These are phyloP conservation scores for Rhodamnia argentea DNA, from an alignment of 345 rosid species.

Conservation along the genomic window DNA sequence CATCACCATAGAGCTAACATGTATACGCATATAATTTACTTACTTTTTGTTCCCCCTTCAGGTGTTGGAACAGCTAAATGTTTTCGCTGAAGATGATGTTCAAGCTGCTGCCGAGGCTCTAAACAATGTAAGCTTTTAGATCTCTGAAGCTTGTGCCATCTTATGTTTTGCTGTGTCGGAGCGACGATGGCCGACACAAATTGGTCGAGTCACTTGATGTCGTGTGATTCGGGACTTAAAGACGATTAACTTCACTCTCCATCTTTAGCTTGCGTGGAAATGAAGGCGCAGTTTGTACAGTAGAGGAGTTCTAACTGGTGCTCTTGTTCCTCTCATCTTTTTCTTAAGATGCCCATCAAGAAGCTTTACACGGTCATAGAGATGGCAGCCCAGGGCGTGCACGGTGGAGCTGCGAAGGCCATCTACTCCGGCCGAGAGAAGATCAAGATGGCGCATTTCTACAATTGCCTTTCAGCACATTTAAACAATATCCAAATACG, in stretches of 20 bases:
- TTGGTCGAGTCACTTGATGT: background rate
- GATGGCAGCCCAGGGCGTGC: slow-evolving; percentile 92
- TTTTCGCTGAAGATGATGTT: slow-evolving; percentile 63
- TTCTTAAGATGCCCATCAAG: slow-evolving; percentile 60
- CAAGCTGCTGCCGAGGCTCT: slow-evolving; percentile 73
- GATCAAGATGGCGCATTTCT: slow-evolving; percentile 60
- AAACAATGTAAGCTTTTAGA: slow-evolving; percentile 45
- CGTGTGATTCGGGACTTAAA: background rate
- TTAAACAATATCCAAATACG: too few relatives aligned
- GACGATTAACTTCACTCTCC: background rate
- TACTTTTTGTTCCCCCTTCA: background rate
- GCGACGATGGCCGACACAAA: background rate
- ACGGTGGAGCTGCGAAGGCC: slow-evolving; percentile 71
- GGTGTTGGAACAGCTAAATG: slow-evolving; percentile 70
- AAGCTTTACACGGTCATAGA: slow-evolving; percentile 82
- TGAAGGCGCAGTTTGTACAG: slow-evolving; percentile 9
- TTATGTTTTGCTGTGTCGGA: background rate
- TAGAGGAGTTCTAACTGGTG: background rate
- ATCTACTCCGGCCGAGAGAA: slow-evolving; percentile 59
- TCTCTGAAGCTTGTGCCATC: fast-evolving
- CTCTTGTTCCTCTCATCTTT: background rate
- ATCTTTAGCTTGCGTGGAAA: background rate
- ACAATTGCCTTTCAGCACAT: slow-evolving; percentile 75
- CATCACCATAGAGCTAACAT: background rate
- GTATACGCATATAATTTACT: background rate